Evolutionary conservation across 2,329 filamentous ascomycete species (phyloP), one percentile per base, ranked within the genome.

Genomic region (Juglanconis oblonga): DNA sequence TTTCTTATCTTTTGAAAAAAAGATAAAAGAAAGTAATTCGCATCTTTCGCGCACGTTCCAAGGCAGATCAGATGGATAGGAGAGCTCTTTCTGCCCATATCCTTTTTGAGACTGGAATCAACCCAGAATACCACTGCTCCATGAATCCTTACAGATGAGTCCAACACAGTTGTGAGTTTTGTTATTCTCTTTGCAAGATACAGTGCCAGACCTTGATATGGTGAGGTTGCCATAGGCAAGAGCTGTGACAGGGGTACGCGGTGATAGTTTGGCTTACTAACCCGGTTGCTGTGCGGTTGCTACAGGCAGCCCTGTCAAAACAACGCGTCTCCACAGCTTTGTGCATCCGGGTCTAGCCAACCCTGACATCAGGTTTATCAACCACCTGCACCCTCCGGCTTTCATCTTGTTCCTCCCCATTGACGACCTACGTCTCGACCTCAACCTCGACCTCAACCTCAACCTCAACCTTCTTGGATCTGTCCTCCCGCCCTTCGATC

Each of bases 281-380:
- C 14, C 14, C 17, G 10, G 55, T 57, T 57, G 56, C 51, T 58
- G 56, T 45, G 56, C 51, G 32, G 56, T 58, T 53, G 56, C 56
- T 52, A 53, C 35, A 50, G 40, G 11, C 13, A 45, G 31, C 42
- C 33, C n/a, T 52, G 31, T 52, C 38, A 32, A 54, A 52, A 58
- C 38, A 57, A 51, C 55, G 48, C 55, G 55, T 57, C 47, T 45
- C 55, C 55, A 57, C 45, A 49, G n/a, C 32, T 40, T 33, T 36
- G 24, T 8, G 2, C 4, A 14, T n/a, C 33, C 13, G 42, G 29
- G 17, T 4, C 35, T 17, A 40, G 33, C 45, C 45, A 49, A 49
- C n/a, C 45, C 45, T 29, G 42, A 13, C 42, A 45, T 8, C 42
- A 38, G 45, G 44, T 35, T 13, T 40, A n/a, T 32, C 17, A 45